Percentiles rank a stretch among this genome's conserved stretches.
phyloP scores from a whole-genome alignment of 2,329 filamentous ascomycete species.

The Helotiales sp. region DNA sequence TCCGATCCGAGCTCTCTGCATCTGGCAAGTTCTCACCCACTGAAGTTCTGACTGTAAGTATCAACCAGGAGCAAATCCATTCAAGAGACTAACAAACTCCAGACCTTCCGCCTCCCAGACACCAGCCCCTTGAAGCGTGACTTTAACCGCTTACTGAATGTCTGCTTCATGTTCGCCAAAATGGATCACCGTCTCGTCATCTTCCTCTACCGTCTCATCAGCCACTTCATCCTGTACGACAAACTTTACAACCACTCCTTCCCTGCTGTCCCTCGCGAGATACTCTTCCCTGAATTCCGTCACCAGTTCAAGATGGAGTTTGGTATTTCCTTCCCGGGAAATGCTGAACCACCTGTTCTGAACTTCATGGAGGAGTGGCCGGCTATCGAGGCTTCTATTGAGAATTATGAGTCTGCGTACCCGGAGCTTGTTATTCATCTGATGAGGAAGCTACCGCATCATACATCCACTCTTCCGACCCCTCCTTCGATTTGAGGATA shows the following conservation, averaged over 20 bases:
- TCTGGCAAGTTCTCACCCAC: constrained; percentile 10
- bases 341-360: background rate
- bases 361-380: background rate
- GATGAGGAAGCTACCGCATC: background rate
- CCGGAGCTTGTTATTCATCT: background rate
- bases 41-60: constrained; percentile 30
- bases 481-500: background rate
- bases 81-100: background rate
- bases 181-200: constrained; percentile 10
- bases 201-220: constrained; percentile 29
- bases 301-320: background rate
- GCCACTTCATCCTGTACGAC: constrained; percentile 18
- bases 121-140: constrained; percentile 14
- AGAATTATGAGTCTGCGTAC: background rate
- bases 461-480: background rate
- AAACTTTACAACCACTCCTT: constrained; percentile 14
- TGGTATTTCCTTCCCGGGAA: background rate
- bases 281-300: constrained; percentile 9
- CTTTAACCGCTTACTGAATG: constrained; percentile 25
- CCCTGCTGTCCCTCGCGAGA: constrained; percentile 5
- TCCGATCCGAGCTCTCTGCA: constrained; percentile 22
- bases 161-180: constrained; percentile 14
- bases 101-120: constrained; percentile 22
- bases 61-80: background rate
- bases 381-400: background rate